A percentile compares a stretch with the other conserved stretches of the same genome.
Evolutionary conservation across 345 rosid genomes (phyloP).

Genomic region (Eutrema yunnanense): DNA sequence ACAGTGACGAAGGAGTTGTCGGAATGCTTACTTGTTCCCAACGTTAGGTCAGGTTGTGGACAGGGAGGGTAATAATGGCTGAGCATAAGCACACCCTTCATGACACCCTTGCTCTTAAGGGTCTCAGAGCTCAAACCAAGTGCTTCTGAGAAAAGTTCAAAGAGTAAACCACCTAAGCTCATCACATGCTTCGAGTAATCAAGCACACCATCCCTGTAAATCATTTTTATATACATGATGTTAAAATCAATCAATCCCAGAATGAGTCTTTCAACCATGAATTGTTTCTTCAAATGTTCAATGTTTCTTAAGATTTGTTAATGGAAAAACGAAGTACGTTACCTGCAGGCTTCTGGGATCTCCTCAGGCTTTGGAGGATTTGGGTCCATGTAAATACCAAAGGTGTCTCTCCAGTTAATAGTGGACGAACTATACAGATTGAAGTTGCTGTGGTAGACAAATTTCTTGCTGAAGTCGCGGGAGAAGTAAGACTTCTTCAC

Average conservation of each 20-base stretch:
- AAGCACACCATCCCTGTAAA: slow-evolving; percentile 25
- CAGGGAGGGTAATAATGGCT: slow-evolving; percentile 41
- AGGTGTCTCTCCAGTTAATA: slow-evolving; percentile 41
- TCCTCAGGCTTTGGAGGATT: slow-evolving; percentile 33
- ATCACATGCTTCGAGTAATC: slow-evolving; percentile 35
- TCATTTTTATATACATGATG: not conserved
- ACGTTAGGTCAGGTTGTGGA: slow-evolving; percentile 41
- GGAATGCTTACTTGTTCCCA: slow-evolving; percentile 28
- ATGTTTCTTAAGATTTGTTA: not conserved
- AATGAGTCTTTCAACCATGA: too few species aligned
- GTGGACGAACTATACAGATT: slow-evolving; percentile 32
- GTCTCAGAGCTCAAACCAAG: slow-evolving; percentile 23
- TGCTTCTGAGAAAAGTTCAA: slow-evolving; percentile 38
- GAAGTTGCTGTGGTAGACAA: slow-evolving; percentile 34
- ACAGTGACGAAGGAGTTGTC: slow-evolving; percentile 33
- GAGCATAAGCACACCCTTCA: slow-evolving; percentile 11
- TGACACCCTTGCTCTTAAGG: slow-evolving; percentile 28
- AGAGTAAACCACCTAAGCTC: slow-evolving; percentile 25
- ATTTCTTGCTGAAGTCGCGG: slow-evolving; percentile 21
- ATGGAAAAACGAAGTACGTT: not conserved
- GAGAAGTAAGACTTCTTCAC: slow-evolving; percentile 33
- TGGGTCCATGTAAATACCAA: slow-evolving; percentile 36
- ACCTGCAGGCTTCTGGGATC: slow-evolving; percentile 37
- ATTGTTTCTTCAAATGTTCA: too few species aligned
- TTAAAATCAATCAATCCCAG: not conserved